A percentile compares a stretch with the other conserved stretches of the same genome.
Evolutionary conservation across 2,329 filamentous ascomycete species (phyloP).

Genomic region (Venturia aucupariae): DNA sequence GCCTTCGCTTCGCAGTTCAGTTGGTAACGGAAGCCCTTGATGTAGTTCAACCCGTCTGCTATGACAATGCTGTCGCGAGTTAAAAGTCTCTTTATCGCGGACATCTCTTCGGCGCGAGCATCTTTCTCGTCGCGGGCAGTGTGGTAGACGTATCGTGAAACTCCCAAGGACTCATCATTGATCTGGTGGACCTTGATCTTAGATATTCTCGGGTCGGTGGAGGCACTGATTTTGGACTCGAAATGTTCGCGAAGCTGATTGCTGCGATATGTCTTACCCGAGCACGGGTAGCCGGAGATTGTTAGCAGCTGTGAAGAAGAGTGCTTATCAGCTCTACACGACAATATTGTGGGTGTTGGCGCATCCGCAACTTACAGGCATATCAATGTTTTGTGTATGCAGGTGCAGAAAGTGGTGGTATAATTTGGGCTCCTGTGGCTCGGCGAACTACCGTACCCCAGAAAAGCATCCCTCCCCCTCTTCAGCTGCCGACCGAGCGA

Average conservation of each 20-base stretch:
- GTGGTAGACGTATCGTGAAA: conserved; percentile 63
- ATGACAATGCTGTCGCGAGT: conserved; percentile 67
- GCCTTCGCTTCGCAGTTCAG: conserved; percentile 79
- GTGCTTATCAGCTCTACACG: background rate
- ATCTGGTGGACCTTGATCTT: conserved; percentile 61
- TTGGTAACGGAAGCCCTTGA: conserved; percentile 84
- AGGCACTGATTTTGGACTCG: conserved; percentile 30
- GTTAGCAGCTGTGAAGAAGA: conserved; percentile 43
- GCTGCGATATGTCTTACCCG: conserved; percentile 53
- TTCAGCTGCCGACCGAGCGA: background rate
- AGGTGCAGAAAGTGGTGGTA: background rate
- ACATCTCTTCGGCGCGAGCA: conserved; percentile 66
- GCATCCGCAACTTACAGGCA: background rate
- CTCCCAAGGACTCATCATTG: conserved; percentile 61
- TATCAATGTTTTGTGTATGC: background rate
- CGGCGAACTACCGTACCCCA: background rate
- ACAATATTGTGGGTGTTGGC: background rate
- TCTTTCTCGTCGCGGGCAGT: conserved; percentile 75
- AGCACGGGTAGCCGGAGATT: conserved; percentile 53
- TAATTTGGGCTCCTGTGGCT: background rate
- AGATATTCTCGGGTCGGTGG: conserved; percentile 36
- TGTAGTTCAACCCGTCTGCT: conserved; percentile 75
- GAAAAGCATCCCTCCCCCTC: background rate
- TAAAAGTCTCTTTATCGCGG: conserved; percentile 67
- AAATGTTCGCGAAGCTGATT: conserved; percentile 58